Evolutionary conservation across 2,329 filamentous ascomycete species (phyloP).

Genomic region (Ciborinia camelliae): DNA sequence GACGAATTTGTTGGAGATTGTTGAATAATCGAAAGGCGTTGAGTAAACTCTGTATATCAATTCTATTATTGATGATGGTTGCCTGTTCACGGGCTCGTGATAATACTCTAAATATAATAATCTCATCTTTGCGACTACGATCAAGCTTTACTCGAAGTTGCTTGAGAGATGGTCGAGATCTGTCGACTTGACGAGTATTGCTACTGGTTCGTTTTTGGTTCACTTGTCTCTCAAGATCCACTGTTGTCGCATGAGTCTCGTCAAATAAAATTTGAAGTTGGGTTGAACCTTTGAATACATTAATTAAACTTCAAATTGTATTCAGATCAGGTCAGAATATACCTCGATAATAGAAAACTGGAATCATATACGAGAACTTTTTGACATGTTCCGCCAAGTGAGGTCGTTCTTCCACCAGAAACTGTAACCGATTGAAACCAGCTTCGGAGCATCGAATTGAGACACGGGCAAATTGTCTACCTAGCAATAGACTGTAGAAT

Average conservation of each 20-base stretch:
- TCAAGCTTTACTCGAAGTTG: constrained; percentile 21
- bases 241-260: constrained; percentile 15
- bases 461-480: constrained; percentile 48
- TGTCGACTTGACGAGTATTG: constrained; percentile 17
- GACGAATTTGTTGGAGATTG: constrained; percentile 60
- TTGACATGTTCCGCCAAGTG: constrained; percentile 53
- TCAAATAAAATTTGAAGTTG: constrained; percentile 16
- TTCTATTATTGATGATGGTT: constrained; percentile 25
- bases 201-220: constrained; percentile 7
- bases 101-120: constrained; percentile 25
- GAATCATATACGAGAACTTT: constrained; percentile 59
- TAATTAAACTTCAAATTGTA: neutral
- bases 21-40: constrained; percentile 47
- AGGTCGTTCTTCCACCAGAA: constrained; percentile 44
- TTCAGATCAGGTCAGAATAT: neutral
- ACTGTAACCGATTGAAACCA: constrained; percentile 48
- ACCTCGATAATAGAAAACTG: constrained; percentile 56
- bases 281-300: constrained; percentile 10
- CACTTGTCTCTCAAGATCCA: constrained; percentile 17
- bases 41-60: constrained; percentile 28
- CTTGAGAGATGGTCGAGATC: constrained; percentile 19
- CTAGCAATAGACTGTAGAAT: constrained; percentile 49
- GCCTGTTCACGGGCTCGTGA: constrained; percentile 30
- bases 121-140: constrained; percentile 21
- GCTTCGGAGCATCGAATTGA: constrained; percentile 40